A percentile compares a stretch with the other conserved stretches of the same genome.
These are phyloP conservation scores for Corymbia maculata DNA, from an alignment of 345 rosid species.

Conservation along the genomic window DNA sequence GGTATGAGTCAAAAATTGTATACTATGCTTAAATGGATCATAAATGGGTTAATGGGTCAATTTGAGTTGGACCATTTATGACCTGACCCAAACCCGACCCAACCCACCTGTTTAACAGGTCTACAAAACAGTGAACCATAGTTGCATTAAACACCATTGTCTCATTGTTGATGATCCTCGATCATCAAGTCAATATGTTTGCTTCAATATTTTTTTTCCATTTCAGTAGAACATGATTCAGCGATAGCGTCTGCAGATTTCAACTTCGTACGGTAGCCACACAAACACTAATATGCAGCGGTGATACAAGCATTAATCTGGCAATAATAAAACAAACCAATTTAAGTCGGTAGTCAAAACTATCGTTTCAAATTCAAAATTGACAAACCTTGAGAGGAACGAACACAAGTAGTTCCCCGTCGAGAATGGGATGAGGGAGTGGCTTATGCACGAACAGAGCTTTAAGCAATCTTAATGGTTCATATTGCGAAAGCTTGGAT, in stretches of 20 bases:
- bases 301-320: background rate
- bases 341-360: background rate
- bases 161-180: background rate
- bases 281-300: background rate
- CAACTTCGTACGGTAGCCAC: background rate
- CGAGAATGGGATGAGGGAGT: background rate
- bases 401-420: background rate
- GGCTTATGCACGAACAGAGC: background rate
- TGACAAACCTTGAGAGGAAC: background rate
- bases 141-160: background rate
- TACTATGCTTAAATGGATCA: too few species aligned
- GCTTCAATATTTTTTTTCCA: background rate
- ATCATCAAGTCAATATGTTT: too few species aligned
- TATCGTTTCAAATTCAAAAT: background rate
- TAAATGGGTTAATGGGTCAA: too few species aligned
- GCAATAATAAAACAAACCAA: background rate
- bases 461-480: background rate
- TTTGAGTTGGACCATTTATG: too few species aligned
- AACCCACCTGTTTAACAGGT: too few species aligned
- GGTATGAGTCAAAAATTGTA: too few species aligned
- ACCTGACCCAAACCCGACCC: too few species aligned
- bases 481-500: background rate
- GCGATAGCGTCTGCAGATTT: background rate
- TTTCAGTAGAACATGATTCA: background rate
- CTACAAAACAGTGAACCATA: background rate